Conservation (phyloP, 805 yeast genomes). For the Henningerozyma blattae region DNA sequence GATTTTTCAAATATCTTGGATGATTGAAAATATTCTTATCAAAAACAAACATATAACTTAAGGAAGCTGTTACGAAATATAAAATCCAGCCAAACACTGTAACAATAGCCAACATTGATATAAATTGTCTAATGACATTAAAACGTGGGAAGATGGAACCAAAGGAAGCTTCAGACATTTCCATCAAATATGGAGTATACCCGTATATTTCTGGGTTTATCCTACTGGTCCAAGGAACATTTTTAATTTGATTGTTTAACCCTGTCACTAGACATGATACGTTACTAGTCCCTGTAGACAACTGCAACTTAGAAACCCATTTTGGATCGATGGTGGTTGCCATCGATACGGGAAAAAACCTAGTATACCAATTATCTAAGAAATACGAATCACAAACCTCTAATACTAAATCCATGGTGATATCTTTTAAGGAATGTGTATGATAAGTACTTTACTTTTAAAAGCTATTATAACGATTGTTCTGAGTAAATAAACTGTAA, state of each 20-base stretch:
- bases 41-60: slow-evolving; percentile 70
- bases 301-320: slow-evolving; percentile 10
- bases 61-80: slow-evolving; percentile 60
- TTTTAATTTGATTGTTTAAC: too few relatives aligned
- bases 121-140: slow-evolving; percentile 55
- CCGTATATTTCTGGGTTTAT: slow-evolving; percentile 42
- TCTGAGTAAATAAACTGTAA: too few relatives aligned
- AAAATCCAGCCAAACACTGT: slow-evolving; percentile 80
- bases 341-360: slow-evolving; percentile 46
- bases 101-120: slow-evolving; percentile 57
- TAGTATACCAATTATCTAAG: slow-evolving; percentile 68
- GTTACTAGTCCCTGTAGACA: slow-evolving; percentile 18
- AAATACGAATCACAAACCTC: slow-evolving; percentile 65
- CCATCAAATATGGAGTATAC: slow-evolving; percentile 44
- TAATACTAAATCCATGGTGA: slow-evolving; percentile 79
- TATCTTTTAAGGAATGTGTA: too few relatives aligned
- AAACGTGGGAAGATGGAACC: slow-evolving; percentile 65
- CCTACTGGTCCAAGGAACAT: slow-evolving; percentile 8
- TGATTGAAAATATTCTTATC: slow-evolving; percentile 88
- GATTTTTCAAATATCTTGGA: slow-evolving; percentile 91
- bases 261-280: too few relatives aligned
- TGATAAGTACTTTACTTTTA: too few relatives aligned
- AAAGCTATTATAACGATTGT: too few relatives aligned
- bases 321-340: slow-evolving; percentile 24
- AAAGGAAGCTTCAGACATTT: slow-evolving; percentile 42